These are phyloP conservation scores for Pilobolus umbonatus DNA, from an alignment of 192 early-diverging fungal species.

Conservation along the genomic window DNA sequence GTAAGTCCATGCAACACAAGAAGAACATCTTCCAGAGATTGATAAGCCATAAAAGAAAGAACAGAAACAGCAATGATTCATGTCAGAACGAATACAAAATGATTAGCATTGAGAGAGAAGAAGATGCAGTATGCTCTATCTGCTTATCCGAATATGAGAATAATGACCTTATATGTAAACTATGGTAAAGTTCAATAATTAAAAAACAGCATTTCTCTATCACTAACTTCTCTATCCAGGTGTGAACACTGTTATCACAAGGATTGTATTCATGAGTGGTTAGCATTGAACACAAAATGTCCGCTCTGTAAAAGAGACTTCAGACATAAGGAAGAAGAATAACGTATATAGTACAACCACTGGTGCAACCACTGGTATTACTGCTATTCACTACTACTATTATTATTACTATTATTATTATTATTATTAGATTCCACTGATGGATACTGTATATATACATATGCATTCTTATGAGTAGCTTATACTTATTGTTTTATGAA, in stretches of 20 bases:
- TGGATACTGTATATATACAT: no score
- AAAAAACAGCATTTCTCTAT: background rate
- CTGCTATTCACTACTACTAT: no score
- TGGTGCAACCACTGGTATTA: no score
- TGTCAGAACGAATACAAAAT: no score
- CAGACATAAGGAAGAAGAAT: constrained; percentile 41
- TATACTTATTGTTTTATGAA: no score
- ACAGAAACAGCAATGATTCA: background rate
- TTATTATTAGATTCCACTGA: no score
- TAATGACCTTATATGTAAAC: constrained; percentile 64
- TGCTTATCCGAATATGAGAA: constrained; percentile 75
- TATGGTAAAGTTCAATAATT: constrained; percentile 41
- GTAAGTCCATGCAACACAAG: no score
- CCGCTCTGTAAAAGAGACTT: constrained; percentile 68
- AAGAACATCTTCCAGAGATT: background rate
- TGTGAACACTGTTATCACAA: constrained; percentile 78
- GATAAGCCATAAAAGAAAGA: background rate
- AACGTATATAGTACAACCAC: no score
- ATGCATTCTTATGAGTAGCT: no score
- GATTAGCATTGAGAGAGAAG: background rate
- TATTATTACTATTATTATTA: no score
- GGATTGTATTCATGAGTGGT: constrained; percentile 80
- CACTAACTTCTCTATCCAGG: constrained; percentile 1
- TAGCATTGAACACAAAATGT: constrained; percentile 67
- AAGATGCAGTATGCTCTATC: constrained; percentile 61